Evolutionary conservation across 2,329 filamentous ascomycete genomes (phyloP).

Genomic region (Emergomyces orientalis): DNA sequence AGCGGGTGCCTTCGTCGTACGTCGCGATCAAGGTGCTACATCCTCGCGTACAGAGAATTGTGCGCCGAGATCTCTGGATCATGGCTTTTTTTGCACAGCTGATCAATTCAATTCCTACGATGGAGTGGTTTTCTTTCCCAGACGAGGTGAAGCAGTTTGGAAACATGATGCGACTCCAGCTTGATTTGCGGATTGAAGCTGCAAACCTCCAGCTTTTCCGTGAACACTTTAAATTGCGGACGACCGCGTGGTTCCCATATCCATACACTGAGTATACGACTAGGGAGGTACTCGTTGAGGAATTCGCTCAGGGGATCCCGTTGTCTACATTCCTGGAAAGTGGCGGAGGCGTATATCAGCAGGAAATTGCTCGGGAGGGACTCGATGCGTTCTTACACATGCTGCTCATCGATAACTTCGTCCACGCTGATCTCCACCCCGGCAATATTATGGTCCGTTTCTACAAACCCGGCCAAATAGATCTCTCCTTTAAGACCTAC

Average conservation of each 20-base stretch:
- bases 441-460: conserved; percentile 99
- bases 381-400: conserved; percentile 94
- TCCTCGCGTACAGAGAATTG: conserved; percentile 78
- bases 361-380: conserved; percentile 89
- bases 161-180: conserved; percentile 97
- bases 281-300: conserved; percentile 83
- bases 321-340: conserved; percentile 82
- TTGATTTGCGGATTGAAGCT: conserved; percentile 89
- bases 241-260: conserved; percentile 94
- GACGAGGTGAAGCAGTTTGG: conserved; percentile 92
- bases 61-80: conserved; percentile 83
- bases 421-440: conserved; percentile 91
- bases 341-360: conserved; percentile 84
- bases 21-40: conserved; percentile 96
- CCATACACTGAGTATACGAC: conserved; percentile 90
- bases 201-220: conserved; percentile 81
- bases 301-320: conserved; percentile 91
- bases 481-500: conserved; percentile 47
- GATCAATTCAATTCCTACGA: conserved; percentile 81
- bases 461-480: conserved; percentile 69
- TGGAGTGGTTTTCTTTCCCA: conserved; percentile 93
- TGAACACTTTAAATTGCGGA: conserved; percentile 77
- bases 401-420: conserved; percentile 94
- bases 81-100: conserved; percentile 84
- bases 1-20: conserved; percentile 77